Conservation (phyloP, 2,329 filamentous ascomycete genomes). For the Trichoderma koningiopsis region DNA sequence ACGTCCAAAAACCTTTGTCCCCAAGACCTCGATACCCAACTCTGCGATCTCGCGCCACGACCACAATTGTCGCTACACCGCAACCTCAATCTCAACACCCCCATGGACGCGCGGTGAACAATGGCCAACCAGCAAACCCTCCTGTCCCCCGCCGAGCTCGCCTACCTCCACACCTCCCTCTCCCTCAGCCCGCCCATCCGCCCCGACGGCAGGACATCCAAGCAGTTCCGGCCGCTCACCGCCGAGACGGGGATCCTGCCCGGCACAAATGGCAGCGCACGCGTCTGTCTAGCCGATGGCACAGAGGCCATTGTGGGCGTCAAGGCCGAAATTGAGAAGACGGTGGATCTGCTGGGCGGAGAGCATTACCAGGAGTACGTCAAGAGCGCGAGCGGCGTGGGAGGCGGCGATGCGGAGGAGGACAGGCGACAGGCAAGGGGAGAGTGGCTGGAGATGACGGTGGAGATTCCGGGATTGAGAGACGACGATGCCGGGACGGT, state of each 20-base stretch:
- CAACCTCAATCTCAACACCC: not conserved
- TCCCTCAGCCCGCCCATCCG: slow-evolving; percentile 80
- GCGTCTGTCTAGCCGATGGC: slow-evolving; percentile 92
- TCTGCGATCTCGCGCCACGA: not conserved
- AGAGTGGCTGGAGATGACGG: slow-evolving; percentile 85
- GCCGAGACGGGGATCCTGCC: slow-evolving; percentile 91
- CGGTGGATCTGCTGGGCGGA: slow-evolving; percentile 40
- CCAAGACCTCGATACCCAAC: not conserved
- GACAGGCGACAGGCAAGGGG: slow-evolving; percentile 49
- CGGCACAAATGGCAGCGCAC: slow-evolving; percentile 85
- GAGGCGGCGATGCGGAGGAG: slow-evolving; percentile 46
- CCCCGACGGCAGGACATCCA: slow-evolving; percentile 78
- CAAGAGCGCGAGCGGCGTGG: slow-evolving; percentile 36
- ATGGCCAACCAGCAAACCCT: slow-evolving; percentile 73
- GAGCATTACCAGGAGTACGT: slow-evolving; percentile 26
- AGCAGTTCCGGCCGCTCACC: slow-evolving; percentile 85
- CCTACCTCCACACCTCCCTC: slow-evolving; percentile 89
- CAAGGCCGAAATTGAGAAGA: slow-evolving; percentile 90
- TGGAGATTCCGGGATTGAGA: slow-evolving; percentile 87
- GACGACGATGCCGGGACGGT: slow-evolving; percentile 91
- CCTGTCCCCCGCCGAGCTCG: slow-evolving; percentile 93
- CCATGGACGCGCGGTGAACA: slow-evolving; percentile 26
- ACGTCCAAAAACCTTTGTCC: slow-evolving; percentile 33
- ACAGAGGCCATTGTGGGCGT: slow-evolving; percentile 95
- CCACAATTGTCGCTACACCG: not conserved